Evolutionary conservation across 352 stramenopile species (phyloP).

Genomic region (Globisporangium megalacanthum): DNA sequence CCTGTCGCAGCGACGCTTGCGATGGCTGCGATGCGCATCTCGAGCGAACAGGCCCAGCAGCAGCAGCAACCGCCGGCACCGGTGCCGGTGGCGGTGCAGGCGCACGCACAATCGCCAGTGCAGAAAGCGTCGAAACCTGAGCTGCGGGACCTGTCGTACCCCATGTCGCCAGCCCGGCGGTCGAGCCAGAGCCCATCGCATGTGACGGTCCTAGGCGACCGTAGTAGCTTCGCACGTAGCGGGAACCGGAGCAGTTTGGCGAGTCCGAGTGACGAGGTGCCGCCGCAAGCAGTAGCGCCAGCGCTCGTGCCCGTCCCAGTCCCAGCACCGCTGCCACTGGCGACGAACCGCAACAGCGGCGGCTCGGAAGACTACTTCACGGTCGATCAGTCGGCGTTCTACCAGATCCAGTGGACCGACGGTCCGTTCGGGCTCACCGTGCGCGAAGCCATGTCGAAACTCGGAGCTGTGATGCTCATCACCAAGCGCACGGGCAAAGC

Average conservation of each 20-base stretch:
- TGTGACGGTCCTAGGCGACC: too few relatives aligned
- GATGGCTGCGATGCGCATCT: conserved; percentile 6
- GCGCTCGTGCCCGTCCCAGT: neutral
- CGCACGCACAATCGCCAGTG: too few relatives aligned
- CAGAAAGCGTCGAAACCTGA: conserved; percentile 12
- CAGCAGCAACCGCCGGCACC: conserved; percentile 20
- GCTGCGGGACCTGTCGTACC: conserved; percentile 4
- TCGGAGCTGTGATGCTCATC: conserved; percentile 64
- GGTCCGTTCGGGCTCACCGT: conserved; percentile 78
- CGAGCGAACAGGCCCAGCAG: conserved; percentile 11
- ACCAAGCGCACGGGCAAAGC: conserved; percentile 76
- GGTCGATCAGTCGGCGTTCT: conserved; percentile 67
- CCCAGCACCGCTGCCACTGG: conserved; percentile 4
- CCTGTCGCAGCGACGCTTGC: neutral
- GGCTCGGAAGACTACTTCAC: conserved; percentile 35
- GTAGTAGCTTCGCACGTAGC: too few relatives aligned
- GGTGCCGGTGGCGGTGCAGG: conserved; percentile 7
- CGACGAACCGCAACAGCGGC: conserved; percentile 25
- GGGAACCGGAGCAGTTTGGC: neutral
- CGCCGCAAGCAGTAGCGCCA: neutral
- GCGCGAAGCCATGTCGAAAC: conserved; percentile 64
- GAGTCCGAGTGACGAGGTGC: neutral
- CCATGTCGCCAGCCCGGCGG: neutral
- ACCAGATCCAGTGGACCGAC: conserved; percentile 76
- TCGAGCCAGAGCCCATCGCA: conserved; percentile 3